Percentiles rank a stretch among this genome's conserved stretches.
These are phyloP conservation scores for Didymellaceae sp. DNA, from an alignment of 2,329 filamentous ascomycete genomes.

Conservation along the genomic window DNA sequence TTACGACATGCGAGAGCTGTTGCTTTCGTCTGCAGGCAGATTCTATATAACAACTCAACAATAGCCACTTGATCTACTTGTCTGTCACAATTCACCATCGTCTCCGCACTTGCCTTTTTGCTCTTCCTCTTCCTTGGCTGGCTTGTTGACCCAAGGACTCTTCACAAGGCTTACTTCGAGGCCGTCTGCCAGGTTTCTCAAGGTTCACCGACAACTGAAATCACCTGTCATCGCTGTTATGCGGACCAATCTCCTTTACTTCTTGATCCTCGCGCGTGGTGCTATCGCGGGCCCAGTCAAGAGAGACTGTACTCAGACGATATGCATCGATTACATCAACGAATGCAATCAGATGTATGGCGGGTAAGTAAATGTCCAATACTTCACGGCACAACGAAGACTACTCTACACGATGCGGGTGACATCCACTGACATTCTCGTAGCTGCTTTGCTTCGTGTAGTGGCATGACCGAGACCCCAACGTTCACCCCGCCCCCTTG, in stretches of 20 bases:
- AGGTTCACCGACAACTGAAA: too few species aligned
- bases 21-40: background rate
- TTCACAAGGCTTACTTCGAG: too few species aligned
- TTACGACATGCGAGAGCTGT: background rate
- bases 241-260: background rate
- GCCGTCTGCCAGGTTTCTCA: too few species aligned
- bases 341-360: constrained; percentile 28
- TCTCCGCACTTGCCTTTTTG: too few species aligned
- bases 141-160: too few species aligned
- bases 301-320: constrained; percentile 24
- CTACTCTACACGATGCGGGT: too few species aligned
- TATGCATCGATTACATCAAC: constrained; percentile 30
- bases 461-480: constrained; percentile 6
- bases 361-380: constrained; percentile 19
- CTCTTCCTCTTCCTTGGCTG: too few species aligned
- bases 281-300: constrained; percentile 21
- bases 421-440: background rate
- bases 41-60: constrained; percentile 3
- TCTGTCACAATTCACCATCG: too few species aligned
- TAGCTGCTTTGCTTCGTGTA: constrained; percentile 20
- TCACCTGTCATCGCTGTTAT: too few species aligned
- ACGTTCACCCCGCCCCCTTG: constrained; percentile 16
- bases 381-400: background rate
- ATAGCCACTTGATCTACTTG: background rate
- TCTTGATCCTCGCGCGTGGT: constrained; percentile 2